Evolutionary conservation across 2,329 filamentous ascomycete genomes (phyloP).

Genomic region (Samsoniella hepiali): DNA sequence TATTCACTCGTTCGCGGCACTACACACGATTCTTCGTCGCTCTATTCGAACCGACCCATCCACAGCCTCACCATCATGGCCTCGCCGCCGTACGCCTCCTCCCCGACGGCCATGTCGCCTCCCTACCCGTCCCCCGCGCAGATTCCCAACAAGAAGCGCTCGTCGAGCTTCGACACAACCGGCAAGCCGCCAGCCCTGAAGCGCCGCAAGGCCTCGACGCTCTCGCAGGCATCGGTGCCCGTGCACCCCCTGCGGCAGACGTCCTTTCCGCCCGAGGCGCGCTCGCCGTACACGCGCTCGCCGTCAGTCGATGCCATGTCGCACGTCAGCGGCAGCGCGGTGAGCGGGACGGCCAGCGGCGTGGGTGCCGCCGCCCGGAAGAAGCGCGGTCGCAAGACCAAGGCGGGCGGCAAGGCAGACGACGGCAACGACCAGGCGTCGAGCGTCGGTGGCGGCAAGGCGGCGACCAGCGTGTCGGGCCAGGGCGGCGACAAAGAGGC

Average conservation of each 20-base stretch:
- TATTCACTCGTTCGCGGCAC: neutral
- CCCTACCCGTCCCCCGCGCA: conserved; percentile 51
- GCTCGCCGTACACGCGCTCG: conserved; percentile 58
- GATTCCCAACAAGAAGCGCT: conserved; percentile 57
- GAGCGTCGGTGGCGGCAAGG: conserved; percentile 40
- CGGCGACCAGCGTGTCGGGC: conserved; percentile 44
- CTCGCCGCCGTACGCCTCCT: conserved; percentile 52
- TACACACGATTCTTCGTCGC: neutral
- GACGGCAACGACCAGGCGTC: conserved; percentile 43
- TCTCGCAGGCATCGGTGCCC: conserved; percentile 53
- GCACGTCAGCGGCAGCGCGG: conserved; percentile 59
- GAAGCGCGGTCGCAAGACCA: conserved; percentile 61
- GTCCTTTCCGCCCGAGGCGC: conserved; percentile 67
- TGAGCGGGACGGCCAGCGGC: conserved; percentile 41
- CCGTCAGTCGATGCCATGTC: conserved; percentile 62
- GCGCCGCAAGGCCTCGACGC: conserved; percentile 67
- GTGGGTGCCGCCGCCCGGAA: conserved; percentile 45
- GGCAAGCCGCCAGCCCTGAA: conserved; percentile 48
- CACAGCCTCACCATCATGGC: conserved; percentile 40
- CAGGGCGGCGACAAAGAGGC: conserved; percentile 44
- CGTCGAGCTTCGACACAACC: conserved; percentile 51
- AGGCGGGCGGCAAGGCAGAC: conserved; percentile 48
- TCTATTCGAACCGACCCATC: neutral
- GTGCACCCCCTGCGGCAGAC: conserved; percentile 74
- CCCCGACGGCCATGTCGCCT: conserved; percentile 53